Conservation (phyloP, 768 basidiomycete genomes). For the Xerocomellus intermedius region DNA sequence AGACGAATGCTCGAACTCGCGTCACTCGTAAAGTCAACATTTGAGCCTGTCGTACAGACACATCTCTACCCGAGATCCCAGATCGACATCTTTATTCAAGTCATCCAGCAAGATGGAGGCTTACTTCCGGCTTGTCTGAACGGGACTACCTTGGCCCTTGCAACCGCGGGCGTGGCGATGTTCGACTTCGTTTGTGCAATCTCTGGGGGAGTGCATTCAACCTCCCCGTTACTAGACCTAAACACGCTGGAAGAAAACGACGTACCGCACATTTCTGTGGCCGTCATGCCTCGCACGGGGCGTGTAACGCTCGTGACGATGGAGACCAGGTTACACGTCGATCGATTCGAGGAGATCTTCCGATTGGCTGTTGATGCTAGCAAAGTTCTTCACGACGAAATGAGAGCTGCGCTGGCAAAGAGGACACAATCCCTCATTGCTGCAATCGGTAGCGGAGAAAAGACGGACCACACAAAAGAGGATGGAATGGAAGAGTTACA, state of each 20-base stretch:
- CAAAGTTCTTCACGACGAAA: slow-evolving; percentile 76
- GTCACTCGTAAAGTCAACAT: slow-evolving; percentile 86
- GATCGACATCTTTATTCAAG: slow-evolving; percentile 92
- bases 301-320: slow-evolving; percentile 87
- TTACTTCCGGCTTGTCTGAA: slow-evolving; percentile 91
- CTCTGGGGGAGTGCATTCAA: slow-evolving; percentile 82
- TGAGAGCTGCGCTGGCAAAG: slow-evolving; percentile 67
- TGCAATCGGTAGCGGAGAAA: slow-evolving; percentile 54
- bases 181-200: slow-evolving; percentile 90
- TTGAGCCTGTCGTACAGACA: slow-evolving; percentile 92
- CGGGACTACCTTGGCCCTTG: slow-evolving; percentile 88
- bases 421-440: slow-evolving; percentile 62
- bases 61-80: slow-evolving; percentile 90
- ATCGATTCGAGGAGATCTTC: slow-evolving; percentile 89
- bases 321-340: slow-evolving; percentile 92
- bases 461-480: slow-evolving; percentile 31
- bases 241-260: slow-evolving; percentile 89
- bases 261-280: slow-evolving; percentile 84
- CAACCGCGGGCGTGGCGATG: slow-evolving; percentile 87
- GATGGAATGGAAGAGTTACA: slow-evolving; percentile 40
- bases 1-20: slow-evolving; percentile 89
- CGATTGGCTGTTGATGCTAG: slow-evolving; percentile 75
- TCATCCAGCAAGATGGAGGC: slow-evolving; percentile 92
- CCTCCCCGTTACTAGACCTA: slow-evolving; percentile 81
- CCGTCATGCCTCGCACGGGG: slow-evolving; percentile 82